Base-by-base conservation (phyloP, 371 early-diverging fungal genomes). In the Mortierella sp. region DNA sequence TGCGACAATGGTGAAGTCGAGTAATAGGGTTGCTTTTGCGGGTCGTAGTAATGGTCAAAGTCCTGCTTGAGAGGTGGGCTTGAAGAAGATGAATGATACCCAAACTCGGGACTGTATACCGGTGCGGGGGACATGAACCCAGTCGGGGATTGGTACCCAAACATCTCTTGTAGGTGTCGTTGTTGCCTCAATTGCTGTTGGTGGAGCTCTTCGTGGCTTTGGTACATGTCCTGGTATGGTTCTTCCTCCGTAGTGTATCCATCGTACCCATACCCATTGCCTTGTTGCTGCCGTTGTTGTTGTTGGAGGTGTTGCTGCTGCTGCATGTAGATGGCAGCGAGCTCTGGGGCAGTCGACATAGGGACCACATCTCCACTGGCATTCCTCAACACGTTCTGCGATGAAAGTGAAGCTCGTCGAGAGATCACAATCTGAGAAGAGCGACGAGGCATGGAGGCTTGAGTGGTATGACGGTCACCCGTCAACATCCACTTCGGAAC, bases 261-360 rank as follows among this genome's bases (percentile, higher is more conserved):
- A 24, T 42, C 68, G 44, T 38, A 68, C 1, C 10, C 68, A 24
- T 38, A 65, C 21, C 21, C 65, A 21, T 68, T 42, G 24, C 10
- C 11, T 11, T 38, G 65, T 0, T 5, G 34, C 19, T 63, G 38
- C 16, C 34, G 65, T 0, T 24, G 38, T 31, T 65, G 38, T 11
- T 42, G 42, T 19, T 68, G 68, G 24, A 42, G 24, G 7, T 68
- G 68, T 9, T 38, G 42, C 3, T 68, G 68, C 4, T 68, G 68
- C 34, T 68, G 68, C 68, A 38, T 68, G 10, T 68, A 38, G 10
- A 68, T 68, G 10, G 44, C 68, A 42, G 68, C 68, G 42, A 68
- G 68, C 24, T 68, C 68, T 24, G 68, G n/a, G 68, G 68, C 68
- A 4, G 38, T 68, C 11, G 68, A 68, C 68, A 68, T 68, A 24